Conservation (phyloP, 164 flowering plant genomes). For the Tinospora cordifolia region DNA sequence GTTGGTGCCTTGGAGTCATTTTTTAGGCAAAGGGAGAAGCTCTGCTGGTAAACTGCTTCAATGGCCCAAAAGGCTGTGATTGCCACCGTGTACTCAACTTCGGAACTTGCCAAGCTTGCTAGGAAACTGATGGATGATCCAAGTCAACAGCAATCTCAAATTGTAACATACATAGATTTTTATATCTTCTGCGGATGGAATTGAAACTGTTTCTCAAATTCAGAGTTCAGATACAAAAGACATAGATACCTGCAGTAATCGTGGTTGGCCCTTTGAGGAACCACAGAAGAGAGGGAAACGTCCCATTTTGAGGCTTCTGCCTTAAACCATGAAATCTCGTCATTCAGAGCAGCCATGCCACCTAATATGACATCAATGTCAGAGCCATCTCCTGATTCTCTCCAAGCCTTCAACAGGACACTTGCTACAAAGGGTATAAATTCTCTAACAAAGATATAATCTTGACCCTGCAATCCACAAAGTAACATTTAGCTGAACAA, state of each 20-base stretch:
- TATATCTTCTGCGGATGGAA: not conserved
- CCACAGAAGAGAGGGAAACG: conserved; percentile 30
- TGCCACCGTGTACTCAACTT: conserved; percentile 54
- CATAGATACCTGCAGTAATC: conserved; percentile 59
- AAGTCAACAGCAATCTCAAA: not conserved
- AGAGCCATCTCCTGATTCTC: conserved; percentile 36
- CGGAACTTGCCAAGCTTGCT: conserved; percentile 49
- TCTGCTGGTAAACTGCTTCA: conserved; percentile 75
- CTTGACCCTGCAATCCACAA: conserved; percentile 85
- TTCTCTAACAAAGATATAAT: conserved; percentile 69
- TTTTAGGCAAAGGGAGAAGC: conserved; percentile 71
- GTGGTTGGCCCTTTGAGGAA: conserved; percentile 47
- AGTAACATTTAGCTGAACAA: too few relatives aligned
- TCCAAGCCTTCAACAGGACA: conserved; percentile 60
- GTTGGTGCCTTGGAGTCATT: conserved; percentile 47
- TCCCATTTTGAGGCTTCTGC: conserved; percentile 68
- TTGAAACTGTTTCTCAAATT: not conserved
- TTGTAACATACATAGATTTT: too few relatives aligned
- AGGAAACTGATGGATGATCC: conserved; percentile 38
- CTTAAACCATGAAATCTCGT: conserved; percentile 87
- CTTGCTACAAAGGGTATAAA: conserved; percentile 70
- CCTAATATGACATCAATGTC: conserved; percentile 65
- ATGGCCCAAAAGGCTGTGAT: conserved; percentile 82
- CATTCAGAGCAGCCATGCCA: conserved; percentile 61
- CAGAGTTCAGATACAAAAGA: too few relatives aligned